Conservation (phyloP, 129 eudicot genomes). For the Lonicera japonica region DNA sequence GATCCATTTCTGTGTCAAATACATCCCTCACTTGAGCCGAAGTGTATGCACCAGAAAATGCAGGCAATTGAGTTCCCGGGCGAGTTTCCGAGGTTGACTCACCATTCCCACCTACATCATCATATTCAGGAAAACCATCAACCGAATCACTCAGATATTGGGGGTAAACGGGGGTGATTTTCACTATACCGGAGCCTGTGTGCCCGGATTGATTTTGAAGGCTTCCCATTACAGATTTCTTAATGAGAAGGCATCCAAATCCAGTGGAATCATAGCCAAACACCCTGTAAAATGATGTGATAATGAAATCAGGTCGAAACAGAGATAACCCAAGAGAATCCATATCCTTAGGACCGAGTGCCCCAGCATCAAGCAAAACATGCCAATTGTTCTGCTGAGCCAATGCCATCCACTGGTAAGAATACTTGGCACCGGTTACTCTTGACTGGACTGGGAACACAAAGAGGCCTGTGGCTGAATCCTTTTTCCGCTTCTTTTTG, state of each 20-base stretch:
- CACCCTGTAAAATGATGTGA: slow-evolving; percentile 57
- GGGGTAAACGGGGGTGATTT: slow-evolving; percentile 49
- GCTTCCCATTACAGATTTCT: slow-evolving; percentile 54
- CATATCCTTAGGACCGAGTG: slow-evolving; percentile 73
- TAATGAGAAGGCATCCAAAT: slow-evolving; percentile 58
- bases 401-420: slow-evolving; percentile 65
- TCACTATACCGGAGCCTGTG: slow-evolving; percentile 53
- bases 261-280: slow-evolving; percentile 67
- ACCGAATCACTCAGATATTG: slow-evolving; percentile 38
- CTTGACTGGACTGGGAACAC: slow-evolving; percentile 67
- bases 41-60: slow-evolving; percentile 44
- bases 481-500: slow-evolving; percentile 52
- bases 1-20: slow-evolving; percentile 40
- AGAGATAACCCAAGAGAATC: slow-evolving; percentile 61
- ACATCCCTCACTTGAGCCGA: slow-evolving; percentile 47
- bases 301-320: slow-evolving; percentile 57
- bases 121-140: slow-evolving; percentile 35
- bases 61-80: slow-evolving; percentile 36
- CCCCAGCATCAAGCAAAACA: slow-evolving; percentile 64
- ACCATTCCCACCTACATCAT: slow-evolving; percentile 16
- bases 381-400: slow-evolving; percentile 73
- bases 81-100: slow-evolving; percentile 17
- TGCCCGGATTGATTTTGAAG: slow-evolving; percentile 42
- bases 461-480: slow-evolving; percentile 48
- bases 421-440: slow-evolving; percentile 62